Base-by-base conservation (phyloP, 768 basidiomycete genomes). In the Pleurotus salmoneostramineus region DNA sequence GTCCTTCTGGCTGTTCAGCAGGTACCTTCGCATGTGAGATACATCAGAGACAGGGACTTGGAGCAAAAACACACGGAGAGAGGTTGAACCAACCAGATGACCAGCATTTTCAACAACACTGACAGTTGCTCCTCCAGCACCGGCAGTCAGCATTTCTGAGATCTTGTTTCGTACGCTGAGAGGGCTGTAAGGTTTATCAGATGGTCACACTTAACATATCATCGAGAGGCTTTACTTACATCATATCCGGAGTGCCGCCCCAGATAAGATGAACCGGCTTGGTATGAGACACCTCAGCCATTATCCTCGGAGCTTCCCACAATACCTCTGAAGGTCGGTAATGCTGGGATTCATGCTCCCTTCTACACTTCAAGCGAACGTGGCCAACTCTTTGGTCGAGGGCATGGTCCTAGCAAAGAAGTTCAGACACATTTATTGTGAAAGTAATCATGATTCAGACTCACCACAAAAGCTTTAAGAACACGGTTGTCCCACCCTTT, bases 231-330 rank as follows among this genome's bases (percentile, higher is more conserved):
- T 1, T 40, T 15, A 69, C 73, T 58, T 62, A 81, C 80, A 81
- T 67, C n/a, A 79, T 61, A 43, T 80, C 76, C 35, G 73, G 71
- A n/a, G 67, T 64, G 5, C 65, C 68, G 32, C 77, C 79, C 76
- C 79, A 82, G n/a, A 83, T 72, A 31, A 80, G 49, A 61, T 83
- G 81, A 6, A 80, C 61, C 15, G 80, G 77, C 5, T 79, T 45
- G 0, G 62, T 58, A 50, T 62, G 63, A 48, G 72, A 73, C 7
- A 82, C 61, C 35, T 69, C 65, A 4, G 62, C 64, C 1, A 81
- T 59, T 21, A 74, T 66, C 3, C 63, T 43, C 0, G 72, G 68
- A 2, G 73, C 72, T 58, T 77, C 77, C 57, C 76, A 77, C 50
- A 80, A 77, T 4, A 75, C 74, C 51, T 77, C 72, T 35, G 69